These are phyloP conservation scores for Pseudonitzschia multistriata DNA, from an alignment of 108 stramenopile genomes.

Conservation along the genomic window DNA sequence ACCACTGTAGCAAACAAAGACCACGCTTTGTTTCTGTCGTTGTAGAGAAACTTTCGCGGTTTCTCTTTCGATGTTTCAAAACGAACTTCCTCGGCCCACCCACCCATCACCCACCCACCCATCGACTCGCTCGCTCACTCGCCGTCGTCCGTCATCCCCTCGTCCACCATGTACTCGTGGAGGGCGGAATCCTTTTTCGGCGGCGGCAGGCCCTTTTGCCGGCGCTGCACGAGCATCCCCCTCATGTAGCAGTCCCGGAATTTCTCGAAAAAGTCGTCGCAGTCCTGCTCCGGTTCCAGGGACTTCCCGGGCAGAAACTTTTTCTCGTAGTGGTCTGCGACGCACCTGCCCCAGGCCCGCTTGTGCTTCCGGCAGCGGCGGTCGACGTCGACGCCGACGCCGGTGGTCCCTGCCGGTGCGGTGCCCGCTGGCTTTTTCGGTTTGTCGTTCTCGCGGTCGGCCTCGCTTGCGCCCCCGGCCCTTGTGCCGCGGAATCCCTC, in stretches of 20 bases:
- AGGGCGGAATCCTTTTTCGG: slow-evolving; percentile 38
- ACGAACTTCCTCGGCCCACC: too few species aligned
- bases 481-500: background rate
- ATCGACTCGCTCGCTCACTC: too few species aligned
- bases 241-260: slow-evolving; percentile 44
- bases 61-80: too few species aligned
- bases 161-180: slow-evolving; percentile 38
- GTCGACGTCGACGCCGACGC: slow-evolving; percentile 28
- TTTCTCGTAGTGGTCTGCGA: slow-evolving; percentile 28
- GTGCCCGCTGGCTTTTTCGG: background rate
- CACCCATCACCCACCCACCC: too few species aligned
- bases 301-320: slow-evolving; percentile 39
- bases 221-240: slow-evolving; percentile 43
- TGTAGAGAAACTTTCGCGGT: too few species aligned
- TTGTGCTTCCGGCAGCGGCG: slow-evolving; percentile 49
- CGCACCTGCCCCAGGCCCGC: slow-evolving; percentile 41
- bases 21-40: too few species aligned
- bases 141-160: slow-evolving; percentile 15
- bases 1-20: too few species aligned
- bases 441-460: background rate
- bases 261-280: slow-evolving; percentile 50
- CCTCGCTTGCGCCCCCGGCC: background rate
- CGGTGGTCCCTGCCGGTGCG: background rate
- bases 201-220: slow-evolving; percentile 30
- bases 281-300: slow-evolving; percentile 40